phyloP scores from a whole-genome alignment of 306 rosid genomes.

The Castanea crenata region DNA sequence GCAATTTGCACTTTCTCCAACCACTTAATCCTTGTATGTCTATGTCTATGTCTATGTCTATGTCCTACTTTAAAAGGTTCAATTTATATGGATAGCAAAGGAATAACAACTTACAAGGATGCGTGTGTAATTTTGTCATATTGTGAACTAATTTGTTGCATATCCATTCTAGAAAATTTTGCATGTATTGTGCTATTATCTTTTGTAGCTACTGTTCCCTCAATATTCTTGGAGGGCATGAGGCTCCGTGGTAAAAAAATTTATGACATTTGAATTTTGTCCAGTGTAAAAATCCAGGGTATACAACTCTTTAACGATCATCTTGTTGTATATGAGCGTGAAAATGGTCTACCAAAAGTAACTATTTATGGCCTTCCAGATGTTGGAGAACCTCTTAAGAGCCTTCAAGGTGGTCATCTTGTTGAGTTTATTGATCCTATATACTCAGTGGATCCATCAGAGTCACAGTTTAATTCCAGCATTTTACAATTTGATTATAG shows the following conservation, averaged over 20 bases:
- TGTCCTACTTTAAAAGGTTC: too few species aligned
- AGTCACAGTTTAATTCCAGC: slow-evolving; percentile 71
- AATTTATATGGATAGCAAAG: too few species aligned
- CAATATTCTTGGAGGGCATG: neutral
- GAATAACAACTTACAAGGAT: neutral
- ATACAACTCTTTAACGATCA: slow-evolving; percentile 68
- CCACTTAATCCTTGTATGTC: too few species aligned
- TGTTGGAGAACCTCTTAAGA: slow-evolving; percentile 61
- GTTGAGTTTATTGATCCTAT: slow-evolving; percentile 75
- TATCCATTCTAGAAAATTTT: neutral
- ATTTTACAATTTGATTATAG: slow-evolving; percentile 79
- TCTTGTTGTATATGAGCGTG: slow-evolving; percentile 73
- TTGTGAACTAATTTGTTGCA: neutral
- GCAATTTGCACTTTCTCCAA: too few species aligned
- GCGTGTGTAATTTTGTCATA: slow-evolving; percentile 1
- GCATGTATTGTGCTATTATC: neutral
- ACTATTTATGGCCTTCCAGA: slow-evolving; percentile 67
- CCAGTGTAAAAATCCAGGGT: slow-evolving; percentile 80
- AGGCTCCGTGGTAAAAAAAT: slow-evolving; percentile 27
- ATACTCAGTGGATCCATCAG: slow-evolving; percentile 54
- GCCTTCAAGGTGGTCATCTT: slow-evolving; percentile 56
- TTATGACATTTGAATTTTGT: slow-evolving; percentile 34
- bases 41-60: too few species aligned
- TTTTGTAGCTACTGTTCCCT: neutral
- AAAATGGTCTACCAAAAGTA: slow-evolving; percentile 79